Conservation (phyloP, 371 early-diverging fungal species). For the Mucor sp. region DNA sequence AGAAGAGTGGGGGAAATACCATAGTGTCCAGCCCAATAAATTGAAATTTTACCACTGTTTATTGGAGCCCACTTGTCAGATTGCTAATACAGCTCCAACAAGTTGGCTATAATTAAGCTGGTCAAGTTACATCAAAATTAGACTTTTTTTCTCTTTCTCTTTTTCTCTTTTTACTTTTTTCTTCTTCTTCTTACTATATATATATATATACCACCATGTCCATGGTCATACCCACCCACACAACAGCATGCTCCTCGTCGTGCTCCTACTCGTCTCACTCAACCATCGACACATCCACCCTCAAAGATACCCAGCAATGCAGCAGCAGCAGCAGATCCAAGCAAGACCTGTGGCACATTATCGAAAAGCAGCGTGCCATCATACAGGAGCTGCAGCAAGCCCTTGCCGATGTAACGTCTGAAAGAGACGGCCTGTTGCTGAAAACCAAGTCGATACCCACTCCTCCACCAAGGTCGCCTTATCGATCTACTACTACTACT, state of each 20-base stretch:
- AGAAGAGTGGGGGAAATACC: neutral
- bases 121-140: neutral
- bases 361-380: constrained; percentile 79
- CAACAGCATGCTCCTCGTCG: neutral
- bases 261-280: neutral
- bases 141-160: neutral
- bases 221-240: constrained; percentile 6
- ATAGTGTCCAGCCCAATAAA: neutral
- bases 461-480: constrained; percentile 29
- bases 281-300: neutral
- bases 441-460: constrained; percentile 13
- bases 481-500: no score
- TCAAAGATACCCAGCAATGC: neutral
- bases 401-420: constrained; percentile 40
- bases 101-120: no score
- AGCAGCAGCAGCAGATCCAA: neutral
- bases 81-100: no score
- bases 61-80: no score
- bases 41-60: neutral
- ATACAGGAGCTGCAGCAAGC: constrained; percentile 67
- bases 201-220: neutral
- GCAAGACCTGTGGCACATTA: constrained; percentile 74
- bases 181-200: neutral
- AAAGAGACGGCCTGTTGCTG: constrained; percentile 42
- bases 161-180: neutral